Percentiles rank a stretch among this genome's conserved stretches.
Evolutionary conservation across 345 rosid genomes (phyloP).

Genomic region (Acer saccharum): DNA sequence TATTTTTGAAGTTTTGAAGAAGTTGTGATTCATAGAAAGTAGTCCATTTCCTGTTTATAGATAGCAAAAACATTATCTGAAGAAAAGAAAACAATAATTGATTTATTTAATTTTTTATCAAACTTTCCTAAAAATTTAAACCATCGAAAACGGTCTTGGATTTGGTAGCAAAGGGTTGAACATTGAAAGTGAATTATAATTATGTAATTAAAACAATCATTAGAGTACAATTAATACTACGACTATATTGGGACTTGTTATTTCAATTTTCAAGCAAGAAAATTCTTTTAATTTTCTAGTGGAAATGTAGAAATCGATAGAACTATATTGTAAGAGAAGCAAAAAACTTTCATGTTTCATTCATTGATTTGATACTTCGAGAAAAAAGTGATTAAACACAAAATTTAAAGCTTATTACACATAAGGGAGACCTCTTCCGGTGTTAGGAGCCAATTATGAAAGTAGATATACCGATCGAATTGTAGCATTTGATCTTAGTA

Average conservation of each 20-base stretch:
- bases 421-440: no score
- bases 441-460: no score
- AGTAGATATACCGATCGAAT: no score
- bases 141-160: background rate
- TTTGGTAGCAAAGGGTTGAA: background rate
- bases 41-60: slow-evolving; percentile 16
- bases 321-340: no score
- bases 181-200: background rate
- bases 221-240: background rate
- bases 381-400: no score
- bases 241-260: slow-evolving; percentile 1
- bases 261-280: background rate
- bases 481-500: no score
- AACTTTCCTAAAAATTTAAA: background rate
- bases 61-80: slow-evolving; percentile 9
- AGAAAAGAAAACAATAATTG: background rate
- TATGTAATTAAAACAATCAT: background rate
- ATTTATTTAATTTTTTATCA: background rate
- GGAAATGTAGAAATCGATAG: slow-evolving; percentile 10
- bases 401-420: no score
- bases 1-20: background rate
- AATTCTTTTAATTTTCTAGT: background rate
- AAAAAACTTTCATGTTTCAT: no score
- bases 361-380: no score
- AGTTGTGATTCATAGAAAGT: slow-evolving; percentile 1